These are phyloP conservation scores for Solanum medicagineum DNA, from an alignment of 257 asterid species.

Conservation along the genomic window DNA sequence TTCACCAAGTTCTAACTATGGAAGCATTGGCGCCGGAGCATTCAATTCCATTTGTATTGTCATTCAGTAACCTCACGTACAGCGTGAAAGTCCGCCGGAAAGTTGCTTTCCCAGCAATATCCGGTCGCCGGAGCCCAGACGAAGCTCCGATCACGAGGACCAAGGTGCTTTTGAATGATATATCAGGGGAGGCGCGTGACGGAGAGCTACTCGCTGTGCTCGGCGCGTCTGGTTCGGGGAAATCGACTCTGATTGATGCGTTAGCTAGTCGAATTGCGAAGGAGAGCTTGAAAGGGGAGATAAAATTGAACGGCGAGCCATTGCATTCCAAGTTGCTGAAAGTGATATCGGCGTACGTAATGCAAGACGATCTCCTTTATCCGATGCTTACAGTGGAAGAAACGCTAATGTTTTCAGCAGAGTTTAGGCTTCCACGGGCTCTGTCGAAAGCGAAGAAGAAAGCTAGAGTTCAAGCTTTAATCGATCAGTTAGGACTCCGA, in stretches of 20 bases:
- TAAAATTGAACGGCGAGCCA: constrained; percentile 26
- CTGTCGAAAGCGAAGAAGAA: constrained; percentile 12
- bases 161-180: constrained; percentile 17
- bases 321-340: constrained; percentile 22
- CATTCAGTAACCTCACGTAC: constrained; percentile 51
- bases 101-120: background rate
- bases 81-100: constrained; percentile 25
- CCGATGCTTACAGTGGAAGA: background rate
- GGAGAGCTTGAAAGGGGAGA: constrained; percentile 28
- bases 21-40: constrained; percentile 5
- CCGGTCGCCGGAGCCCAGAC: background rate
- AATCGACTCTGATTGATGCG: constrained; percentile 38
- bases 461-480: constrained; percentile 8
- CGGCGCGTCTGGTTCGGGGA: constrained; percentile 44
- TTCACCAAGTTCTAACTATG: constrained; percentile 33
- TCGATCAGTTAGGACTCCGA: constrained; percentile 14
- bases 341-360: constrained; percentile 34
- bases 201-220: constrained; percentile 37
- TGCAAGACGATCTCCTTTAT: background rate
- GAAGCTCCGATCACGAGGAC: constrained; percentile 2
- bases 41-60: constrained; percentile 40
- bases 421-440: background rate
- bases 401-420: background rate
- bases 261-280: constrained; percentile 26
- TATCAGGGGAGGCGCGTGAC: constrained; percentile 38